A percentile compares a stretch with the other conserved stretches of the same genome.
Conservation (phyloP, 2,329 filamentous ascomycete genomes). For the Aureobasidium sp. region DNA sequence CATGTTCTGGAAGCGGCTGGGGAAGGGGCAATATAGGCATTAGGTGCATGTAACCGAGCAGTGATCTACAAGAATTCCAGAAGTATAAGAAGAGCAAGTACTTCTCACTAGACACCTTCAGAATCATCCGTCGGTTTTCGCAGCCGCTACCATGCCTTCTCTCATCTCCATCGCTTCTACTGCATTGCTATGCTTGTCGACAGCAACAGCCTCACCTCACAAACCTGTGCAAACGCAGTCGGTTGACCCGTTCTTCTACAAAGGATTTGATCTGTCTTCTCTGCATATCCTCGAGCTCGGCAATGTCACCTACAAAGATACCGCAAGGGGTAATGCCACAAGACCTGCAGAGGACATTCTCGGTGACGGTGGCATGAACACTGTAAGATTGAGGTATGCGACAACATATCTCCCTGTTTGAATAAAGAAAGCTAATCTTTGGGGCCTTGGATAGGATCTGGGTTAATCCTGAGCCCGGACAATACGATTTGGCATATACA, state of each 20-base stretch:
- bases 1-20: conserved; percentile 8
- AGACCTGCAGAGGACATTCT: conserved; percentile 27
- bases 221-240: not conserved
- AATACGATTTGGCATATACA: conserved; percentile 30
- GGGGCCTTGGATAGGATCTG: conserved; percentile 23
- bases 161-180: not conserved
- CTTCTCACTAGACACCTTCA: not conserved
- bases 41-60: not conserved
- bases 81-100: not conserved
- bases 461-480: conserved; percentile 24
- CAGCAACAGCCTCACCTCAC: not conserved
- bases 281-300: conserved; percentile 13
- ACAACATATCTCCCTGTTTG: no score
- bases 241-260: conserved; percentile 13
- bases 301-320: conserved; percentile 9
- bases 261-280: conserved; percentile 17
- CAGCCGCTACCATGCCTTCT: not conserved
- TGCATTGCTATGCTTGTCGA: not conserved
- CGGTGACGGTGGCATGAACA: conserved; percentile 25
- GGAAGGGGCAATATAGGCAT: not conserved
- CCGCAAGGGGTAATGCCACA: not conserved
- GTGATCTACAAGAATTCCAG: not conserved
- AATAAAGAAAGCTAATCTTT: not conserved
- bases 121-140: no score
- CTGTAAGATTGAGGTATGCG: conserved; percentile 24